Conservation (phyloP, 495 filamentous ascomycete species). For the Aspergillus haitiensis region DNA sequence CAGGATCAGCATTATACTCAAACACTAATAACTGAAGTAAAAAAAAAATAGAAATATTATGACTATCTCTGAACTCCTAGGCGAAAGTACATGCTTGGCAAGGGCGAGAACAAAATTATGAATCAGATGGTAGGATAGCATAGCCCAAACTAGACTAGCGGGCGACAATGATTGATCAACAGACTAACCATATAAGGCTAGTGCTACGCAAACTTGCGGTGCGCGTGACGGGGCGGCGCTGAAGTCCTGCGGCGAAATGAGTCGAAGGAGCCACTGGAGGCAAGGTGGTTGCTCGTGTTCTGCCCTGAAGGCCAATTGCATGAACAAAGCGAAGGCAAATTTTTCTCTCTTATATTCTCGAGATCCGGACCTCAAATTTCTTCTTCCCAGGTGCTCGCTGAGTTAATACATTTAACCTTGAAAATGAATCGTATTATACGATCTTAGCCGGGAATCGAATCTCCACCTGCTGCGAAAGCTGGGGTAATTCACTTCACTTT, state of each 20-base stretch:
- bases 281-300: neutral
- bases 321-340: neutral
- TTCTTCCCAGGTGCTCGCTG: neutral
- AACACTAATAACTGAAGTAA: too few species aligned
- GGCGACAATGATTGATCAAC: neutral
- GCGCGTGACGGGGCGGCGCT: neutral
- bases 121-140: neutral
- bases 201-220: neutral
- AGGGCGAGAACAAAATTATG: too few species aligned
- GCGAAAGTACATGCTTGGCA: too few species aligned
- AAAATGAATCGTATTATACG: conserved; percentile 8
- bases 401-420: neutral
- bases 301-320: conserved; percentile 1
- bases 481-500: conserved; percentile 10
- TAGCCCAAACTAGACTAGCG: neutral
- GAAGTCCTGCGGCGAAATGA: neutral
- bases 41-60: too few species aligned
- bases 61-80: too few species aligned
- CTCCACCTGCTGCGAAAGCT: conserved; percentile 17
- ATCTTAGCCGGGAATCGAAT: conserved; percentile 8
- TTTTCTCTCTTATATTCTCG: neutral
- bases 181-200: neutral
- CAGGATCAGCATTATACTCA: too few species aligned
- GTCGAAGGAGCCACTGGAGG: neutral
- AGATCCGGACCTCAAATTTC: neutral